These are phyloP conservation scores for Nemophila menziesii DNA, from an alignment of 257 asterid species.

Conservation along the genomic window DNA sequence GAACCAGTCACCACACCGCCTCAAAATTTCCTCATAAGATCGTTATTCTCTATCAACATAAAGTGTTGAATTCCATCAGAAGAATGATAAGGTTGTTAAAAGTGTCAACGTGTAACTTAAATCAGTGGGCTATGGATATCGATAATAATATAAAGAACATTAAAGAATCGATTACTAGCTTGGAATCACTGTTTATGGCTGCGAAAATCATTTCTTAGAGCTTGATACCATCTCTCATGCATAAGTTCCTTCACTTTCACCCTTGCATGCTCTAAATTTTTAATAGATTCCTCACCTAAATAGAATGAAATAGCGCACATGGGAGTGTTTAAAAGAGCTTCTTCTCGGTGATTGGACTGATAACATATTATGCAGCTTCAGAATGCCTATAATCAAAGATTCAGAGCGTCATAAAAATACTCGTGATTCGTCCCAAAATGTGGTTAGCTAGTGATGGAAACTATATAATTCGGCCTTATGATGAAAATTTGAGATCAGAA, in stretches of 20 bases:
- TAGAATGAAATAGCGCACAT: no score
- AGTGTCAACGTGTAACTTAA: slow-evolving; percentile 86
- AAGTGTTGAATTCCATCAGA: no score
- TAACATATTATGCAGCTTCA: slow-evolving; percentile 71
- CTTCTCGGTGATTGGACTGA: slow-evolving; percentile 87
- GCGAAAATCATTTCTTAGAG: slow-evolving; percentile 88
- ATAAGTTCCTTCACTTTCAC: slow-evolving; percentile 27
- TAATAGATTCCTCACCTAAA: no score
- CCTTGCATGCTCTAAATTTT: background rate
- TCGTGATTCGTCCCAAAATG: slow-evolving; percentile 92
- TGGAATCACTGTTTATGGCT: slow-evolving; percentile 94
- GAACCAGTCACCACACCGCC: no score
- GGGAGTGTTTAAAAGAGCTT: slow-evolving; percentile 83
- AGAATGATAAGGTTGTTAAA: slow-evolving; percentile 90
- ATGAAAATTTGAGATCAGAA: no score
- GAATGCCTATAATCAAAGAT: slow-evolving; percentile 84
- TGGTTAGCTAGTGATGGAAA: slow-evolving; percentile 93
- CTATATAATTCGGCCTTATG: no score
- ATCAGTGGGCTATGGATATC: slow-evolving; percentile 99
- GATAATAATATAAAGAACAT: slow-evolving; percentile 77
- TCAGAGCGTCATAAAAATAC: slow-evolving; percentile 69
- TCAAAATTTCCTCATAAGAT: no score
- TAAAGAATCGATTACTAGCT: slow-evolving; percentile 76
- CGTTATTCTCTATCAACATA: no score
- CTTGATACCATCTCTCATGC: slow-evolving; percentile 85